Conservation (phyloP, 2,329 filamentous ascomycete genomes). For the Nannizzia gypsea region DNA sequence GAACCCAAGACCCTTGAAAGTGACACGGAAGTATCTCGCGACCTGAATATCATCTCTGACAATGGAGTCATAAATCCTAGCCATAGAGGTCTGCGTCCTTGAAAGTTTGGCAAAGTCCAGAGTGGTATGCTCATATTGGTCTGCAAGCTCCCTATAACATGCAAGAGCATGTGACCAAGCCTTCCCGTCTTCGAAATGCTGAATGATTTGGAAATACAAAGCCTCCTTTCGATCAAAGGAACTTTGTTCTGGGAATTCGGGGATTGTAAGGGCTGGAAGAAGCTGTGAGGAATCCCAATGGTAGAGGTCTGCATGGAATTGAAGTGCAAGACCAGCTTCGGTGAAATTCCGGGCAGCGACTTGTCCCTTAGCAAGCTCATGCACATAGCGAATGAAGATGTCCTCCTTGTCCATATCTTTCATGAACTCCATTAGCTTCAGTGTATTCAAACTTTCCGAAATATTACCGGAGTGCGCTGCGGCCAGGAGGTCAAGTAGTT, state of each 20-base stretch:
- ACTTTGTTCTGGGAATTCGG: conserved; percentile 67
- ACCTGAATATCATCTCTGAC: conserved; percentile 66
- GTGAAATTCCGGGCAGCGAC: conserved; percentile 63
- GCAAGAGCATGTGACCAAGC: conserved; percentile 81
- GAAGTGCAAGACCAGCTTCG: conserved; percentile 78
- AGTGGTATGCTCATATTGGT: conserved; percentile 79
- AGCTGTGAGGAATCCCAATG: conserved; percentile 69
- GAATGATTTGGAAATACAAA: conserved; percentile 90
- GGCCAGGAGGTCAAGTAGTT: conserved; percentile 80
- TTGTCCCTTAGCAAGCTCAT: conserved; percentile 74
- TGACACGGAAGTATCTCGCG: conserved; percentile 82
- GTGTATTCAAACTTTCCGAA: conserved; percentile 75
- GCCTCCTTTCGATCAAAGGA: conserved; percentile 87
- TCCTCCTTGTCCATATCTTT: conserved; percentile 95
- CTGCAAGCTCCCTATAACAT: conserved; percentile 79
- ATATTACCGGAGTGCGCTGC: conserved; percentile 67
- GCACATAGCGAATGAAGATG: conserved; percentile 91
- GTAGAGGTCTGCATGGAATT: conserved; percentile 84
- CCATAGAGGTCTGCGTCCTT: conserved; percentile 77
- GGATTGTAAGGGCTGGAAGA: conserved; percentile 57
- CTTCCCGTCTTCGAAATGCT: conserved; percentile 85
- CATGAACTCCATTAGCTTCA: conserved; percentile 90
- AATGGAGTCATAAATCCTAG: conserved; percentile 80
- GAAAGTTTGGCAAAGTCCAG: conserved; percentile 91
- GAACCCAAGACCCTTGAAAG: conserved; percentile 82